phyloP scores from a whole-genome alignment of 2,329 filamentous ascomycete genomes.

The Periconia macrospinosa region DNA sequence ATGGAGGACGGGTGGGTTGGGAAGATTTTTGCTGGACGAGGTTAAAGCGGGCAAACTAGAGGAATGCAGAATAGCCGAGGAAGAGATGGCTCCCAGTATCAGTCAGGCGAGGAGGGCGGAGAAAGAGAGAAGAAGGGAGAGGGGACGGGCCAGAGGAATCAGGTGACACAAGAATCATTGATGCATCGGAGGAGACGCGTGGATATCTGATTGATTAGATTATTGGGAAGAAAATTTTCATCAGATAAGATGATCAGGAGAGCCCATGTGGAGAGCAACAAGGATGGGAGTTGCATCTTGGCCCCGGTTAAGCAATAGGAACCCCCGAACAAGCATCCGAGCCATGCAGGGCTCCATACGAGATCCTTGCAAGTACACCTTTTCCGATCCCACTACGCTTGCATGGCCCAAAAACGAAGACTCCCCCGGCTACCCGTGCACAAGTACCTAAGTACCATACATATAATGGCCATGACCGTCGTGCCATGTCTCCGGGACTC shows the following conservation, averaged over 20 bases:
- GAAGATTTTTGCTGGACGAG: constrained; percentile 77
- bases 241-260: constrained; percentile 8
- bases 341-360: neutral
- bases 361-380: neutral
- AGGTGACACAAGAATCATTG: too few relatives aligned
- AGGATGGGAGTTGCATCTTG: too few relatives aligned
- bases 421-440: constrained; percentile 2
- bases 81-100: constrained; percentile 58
- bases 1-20: constrained; percentile 78
- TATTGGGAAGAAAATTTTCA: constrained; percentile 5
- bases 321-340: neutral
- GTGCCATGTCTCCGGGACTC: too few relatives aligned
- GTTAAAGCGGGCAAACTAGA: constrained; percentile 65
- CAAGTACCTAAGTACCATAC: too few relatives aligned
- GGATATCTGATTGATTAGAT: constrained; percentile 9
- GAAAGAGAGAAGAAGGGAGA: constrained; percentile 54
- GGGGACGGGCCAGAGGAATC: constrained; percentile 5
- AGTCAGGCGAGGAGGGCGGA: constrained; percentile 70
- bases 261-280: too few relatives aligned
- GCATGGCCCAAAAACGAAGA: neutral
- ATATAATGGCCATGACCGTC: too few relatives aligned
- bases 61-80: constrained; percentile 51
- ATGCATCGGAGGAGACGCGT: too few relatives aligned
- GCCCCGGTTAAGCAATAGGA: neutral
- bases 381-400: constrained; percentile 2